Evolutionary conservation across 768 basidiomycete genomes (phyloP).

Genomic region (Tulasnella calospora): DNA sequence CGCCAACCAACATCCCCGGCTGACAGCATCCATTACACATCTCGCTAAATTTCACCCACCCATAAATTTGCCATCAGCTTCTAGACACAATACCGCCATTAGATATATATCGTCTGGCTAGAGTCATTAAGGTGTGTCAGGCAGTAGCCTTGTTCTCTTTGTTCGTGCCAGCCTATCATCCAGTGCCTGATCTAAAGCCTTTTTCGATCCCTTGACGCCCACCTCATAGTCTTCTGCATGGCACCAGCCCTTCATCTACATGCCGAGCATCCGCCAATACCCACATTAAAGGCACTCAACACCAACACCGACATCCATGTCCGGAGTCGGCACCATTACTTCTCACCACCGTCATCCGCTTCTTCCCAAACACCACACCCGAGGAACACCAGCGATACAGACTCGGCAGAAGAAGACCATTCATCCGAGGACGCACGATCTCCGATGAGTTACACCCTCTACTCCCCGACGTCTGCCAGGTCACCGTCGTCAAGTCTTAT

Average conservation of each 20-base stretch:
- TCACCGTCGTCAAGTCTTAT: conserved; percentile 6
- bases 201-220: conserved; percentile 11
- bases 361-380: background rate
- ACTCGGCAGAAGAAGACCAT: background rate
- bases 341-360: background rate
- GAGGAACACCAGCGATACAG: background rate
- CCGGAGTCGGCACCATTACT: background rate
- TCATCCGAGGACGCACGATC: background rate
- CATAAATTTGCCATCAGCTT: background rate
- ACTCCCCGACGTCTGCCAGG: background rate
- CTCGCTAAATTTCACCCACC: background rate
- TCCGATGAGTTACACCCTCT: background rate
- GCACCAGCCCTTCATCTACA: background rate
- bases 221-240: background rate
- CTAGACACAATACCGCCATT: background rate
- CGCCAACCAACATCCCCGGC: background rate
- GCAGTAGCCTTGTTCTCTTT: background rate
- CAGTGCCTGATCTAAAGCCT: background rate
- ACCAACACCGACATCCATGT: background rate
- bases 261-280: background rate
- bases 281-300: background rate
- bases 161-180: background rate
- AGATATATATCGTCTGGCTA: background rate
- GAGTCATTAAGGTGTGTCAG: background rate
- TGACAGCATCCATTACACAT: background rate